Percentiles rank a stretch among this genome's conserved stretches.
These are phyloP conservation scores for Mycogone perniciosa DNA, from an alignment of 2,329 filamentous ascomycete genomes.

Conservation along the genomic window DNA sequence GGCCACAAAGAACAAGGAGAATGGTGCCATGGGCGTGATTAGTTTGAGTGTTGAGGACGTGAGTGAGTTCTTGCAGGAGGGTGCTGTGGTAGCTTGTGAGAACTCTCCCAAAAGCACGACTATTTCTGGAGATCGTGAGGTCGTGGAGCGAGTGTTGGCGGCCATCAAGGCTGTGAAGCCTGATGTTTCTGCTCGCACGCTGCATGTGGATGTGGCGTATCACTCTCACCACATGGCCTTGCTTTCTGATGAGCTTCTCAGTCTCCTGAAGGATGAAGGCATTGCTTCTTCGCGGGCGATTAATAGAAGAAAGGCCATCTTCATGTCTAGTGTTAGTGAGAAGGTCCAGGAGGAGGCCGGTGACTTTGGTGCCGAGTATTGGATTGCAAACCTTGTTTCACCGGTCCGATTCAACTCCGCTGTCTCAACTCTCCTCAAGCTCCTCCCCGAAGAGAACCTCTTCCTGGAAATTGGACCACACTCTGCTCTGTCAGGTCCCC, in stretches of 20 bases:
- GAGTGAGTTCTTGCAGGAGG: constrained; percentile 14
- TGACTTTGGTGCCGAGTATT: constrained; percentile 7
- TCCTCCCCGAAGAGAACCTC: constrained; percentile 2
- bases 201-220: constrained; percentile 22
- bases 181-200: constrained; percentile 21
- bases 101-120: constrained; percentile 44
- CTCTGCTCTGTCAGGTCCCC: constrained; percentile 20
- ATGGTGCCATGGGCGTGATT: constrained; percentile 29
- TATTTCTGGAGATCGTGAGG: constrained; percentile 24
- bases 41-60: constrained; percentile 21
- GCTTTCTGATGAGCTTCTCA: constrained; percentile 3
- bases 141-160: constrained; percentile 15
- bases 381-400: constrained; percentile 11
- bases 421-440: constrained; percentile 8
- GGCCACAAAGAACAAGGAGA: constrained; percentile 1
- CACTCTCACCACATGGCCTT: constrained; percentile 26
- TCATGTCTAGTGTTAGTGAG: constrained; percentile 9
- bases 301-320: not conserved
- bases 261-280: constrained; percentile 1
- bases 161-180: constrained; percentile 29
- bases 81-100: constrained; percentile 20
- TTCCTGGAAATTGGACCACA: constrained; percentile 24
- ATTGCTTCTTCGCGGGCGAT: not conserved
- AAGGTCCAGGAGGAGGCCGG: constrained; percentile 2
- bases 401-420: constrained; percentile 15